Base-by-base conservation (phyloP, 2,329 filamentous ascomycete genomes). In the Ascocoryne sarcoides region DNA sequence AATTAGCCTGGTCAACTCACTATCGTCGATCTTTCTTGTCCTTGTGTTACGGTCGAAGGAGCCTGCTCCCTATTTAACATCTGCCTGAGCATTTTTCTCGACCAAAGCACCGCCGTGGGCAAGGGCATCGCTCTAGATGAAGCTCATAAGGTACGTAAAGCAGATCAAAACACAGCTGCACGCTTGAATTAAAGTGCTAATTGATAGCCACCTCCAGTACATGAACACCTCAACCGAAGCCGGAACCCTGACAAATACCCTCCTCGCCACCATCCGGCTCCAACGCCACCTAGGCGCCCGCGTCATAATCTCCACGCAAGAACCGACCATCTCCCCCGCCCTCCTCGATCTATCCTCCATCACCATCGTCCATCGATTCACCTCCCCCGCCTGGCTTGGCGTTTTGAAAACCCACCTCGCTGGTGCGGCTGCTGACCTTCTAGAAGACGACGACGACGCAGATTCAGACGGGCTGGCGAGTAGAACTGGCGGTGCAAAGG, bases 21-120 rank as follows among this genome's bases (percentile, higher is more conserved):
- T 0, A 81, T 85, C 36, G 64, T 88, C 4, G 84, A 92, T 51
- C 63, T 92, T 0, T 84, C 76, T 0, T 85, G 82, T 54, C 79
- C 82, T 0, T 86, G 81, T 48, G 65, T 88, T 4, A 79, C 79
- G 0, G 59, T 75, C 0, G 72, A 78, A 17, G 76, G 73, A 28
- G 82, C 82, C 0, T 90, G 84, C 52, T 67, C 74, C 0, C 63
- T 90, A 0, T 90, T 90, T 60, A 79, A 82, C 39, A 80, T 88
- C 30, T 82, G 76, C 15, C 64, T 90, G 1, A 69, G 69, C 2
- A 61, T 84, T 0, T 86, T 85, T 52, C 59, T 85, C 0, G 73
- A 81, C 43, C 66, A 75, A 34, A 60, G 68, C 0, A 47, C 50
- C 0, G 49, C 58, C 0, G 53, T 68, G 0, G 76, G 80, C 1